Evolutionary conservation across 2,329 filamentous ascomycete species (phyloP).

Genomic region (Arthroderma uncinatum): DNA sequence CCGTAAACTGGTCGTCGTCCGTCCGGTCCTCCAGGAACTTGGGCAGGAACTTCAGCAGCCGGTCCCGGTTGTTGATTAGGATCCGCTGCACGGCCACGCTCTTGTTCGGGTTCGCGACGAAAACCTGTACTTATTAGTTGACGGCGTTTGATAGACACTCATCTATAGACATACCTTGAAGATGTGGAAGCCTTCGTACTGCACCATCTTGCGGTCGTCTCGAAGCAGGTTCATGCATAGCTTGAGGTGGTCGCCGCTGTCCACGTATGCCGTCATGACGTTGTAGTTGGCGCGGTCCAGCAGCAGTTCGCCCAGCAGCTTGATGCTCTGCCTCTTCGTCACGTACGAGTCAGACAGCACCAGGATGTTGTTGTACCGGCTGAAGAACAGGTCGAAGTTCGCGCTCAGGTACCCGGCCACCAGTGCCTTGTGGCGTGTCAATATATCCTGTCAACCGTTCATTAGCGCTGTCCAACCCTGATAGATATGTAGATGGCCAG

Average conservation of each 20-base stretch:
- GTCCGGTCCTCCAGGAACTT: conserved; percentile 89
- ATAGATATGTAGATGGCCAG: neutral
- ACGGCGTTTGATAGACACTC: neutral
- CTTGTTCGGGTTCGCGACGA: conserved; percentile 97
- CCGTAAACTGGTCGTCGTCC: conserved; percentile 96
- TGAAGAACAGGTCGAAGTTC: conserved; percentile 91
- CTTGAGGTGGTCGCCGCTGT: conserved; percentile 89
- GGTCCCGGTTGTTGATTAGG: conserved; percentile 88
- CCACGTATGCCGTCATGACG: conserved; percentile 96
- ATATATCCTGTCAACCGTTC: conserved; percentile 56
- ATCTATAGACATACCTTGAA: conserved; percentile 57
- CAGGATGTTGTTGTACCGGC: conserved; percentile 74
- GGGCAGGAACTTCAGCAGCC: conserved; percentile 76
- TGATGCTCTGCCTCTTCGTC: conserved; percentile 95
- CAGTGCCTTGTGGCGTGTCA: conserved; percentile 87
- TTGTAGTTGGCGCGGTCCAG: conserved; percentile 93
- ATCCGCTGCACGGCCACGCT: conserved; percentile 93
- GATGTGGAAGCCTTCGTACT: conserved; percentile 97
- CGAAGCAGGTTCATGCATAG: conserved; percentile 95
- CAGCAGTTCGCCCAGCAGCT: conserved; percentile 86
- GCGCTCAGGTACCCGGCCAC: conserved; percentile 77
- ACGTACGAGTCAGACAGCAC: conserved; percentile 93
- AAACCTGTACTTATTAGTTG: conserved; percentile 48
- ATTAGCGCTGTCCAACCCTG: neutral
- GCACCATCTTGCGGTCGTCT: conserved; percentile 96